Evolutionary conservation across 2,329 filamentous ascomycete genomes (phyloP), one percentile per base, ranked within the genome.

Genomic region (Alternaria atra): DNA sequence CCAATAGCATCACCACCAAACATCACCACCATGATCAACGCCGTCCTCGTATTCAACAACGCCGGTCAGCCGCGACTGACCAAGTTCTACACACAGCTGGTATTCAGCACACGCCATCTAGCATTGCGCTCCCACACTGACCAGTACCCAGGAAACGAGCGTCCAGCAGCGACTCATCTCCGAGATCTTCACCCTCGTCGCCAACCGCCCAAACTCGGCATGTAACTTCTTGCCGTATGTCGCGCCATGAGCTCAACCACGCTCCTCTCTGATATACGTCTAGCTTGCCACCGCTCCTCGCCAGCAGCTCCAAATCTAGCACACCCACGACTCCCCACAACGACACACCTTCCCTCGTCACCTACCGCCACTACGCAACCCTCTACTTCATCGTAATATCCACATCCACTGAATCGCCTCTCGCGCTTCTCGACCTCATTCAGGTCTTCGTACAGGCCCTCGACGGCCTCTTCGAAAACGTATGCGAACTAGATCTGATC

Each of bases 351-450:
- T 95, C 93, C 6, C 91, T 98, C 61, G 93, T 99, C 46, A 98
- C 95, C 8, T 99, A 99, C 85, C 93, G 95, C 60, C 92, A 97
- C 85, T 99, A 98, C 77, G 95, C 95, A 9, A 99, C 95, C 0
- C 90, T 99, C 63, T 98, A 96, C 82, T 99, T 99, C 83, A 99
- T 99, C 80, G 85, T 99, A 77, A 99, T 99, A 74, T 95, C 91
- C 35, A 99, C 96, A 5, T 93, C 93, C 5, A 97, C 95, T 60
- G 95, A 99, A 80, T 97, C 93, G 1, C 95, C 95, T 0, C 90
- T 99, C 3, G 95, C 95, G 1, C 86, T 99, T 25, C 93, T 99
- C 64, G 95, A 99, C 79, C 84, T 99, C 55, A 98, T 99, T 67
- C 95, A 99, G 80, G 95, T 99, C 61, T 99, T 97, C 73, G 95